Evolutionary conservation across 2,329 filamentous ascomycete genomes (phyloP), one percentile per base, ranked within the genome.

Genomic region (Coleophoma crateriformis): DNA sequence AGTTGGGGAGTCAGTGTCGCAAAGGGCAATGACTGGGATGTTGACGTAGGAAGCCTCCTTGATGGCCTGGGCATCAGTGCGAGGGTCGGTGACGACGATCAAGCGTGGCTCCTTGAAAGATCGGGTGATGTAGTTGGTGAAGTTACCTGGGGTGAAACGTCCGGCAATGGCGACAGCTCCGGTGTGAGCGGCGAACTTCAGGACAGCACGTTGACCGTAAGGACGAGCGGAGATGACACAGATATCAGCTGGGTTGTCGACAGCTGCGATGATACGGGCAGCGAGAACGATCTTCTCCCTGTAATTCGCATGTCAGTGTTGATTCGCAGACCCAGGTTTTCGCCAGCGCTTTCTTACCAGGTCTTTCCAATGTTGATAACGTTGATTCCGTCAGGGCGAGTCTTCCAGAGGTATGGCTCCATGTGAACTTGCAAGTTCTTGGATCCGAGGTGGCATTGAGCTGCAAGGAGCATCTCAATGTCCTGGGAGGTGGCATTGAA

Each of bases 71-170:
- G 94, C 90, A 70, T 99, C 94, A 81, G 95, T 99, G 78, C 95
- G 92, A 68, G 94, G 94, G 76, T 99, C 94, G 78, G 94, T 99
- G 70, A 99, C 94, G 73, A 99, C 85, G 77, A 99, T 97, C 71
- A 99, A 84, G 76, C 95, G 95, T 71, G 94, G 94, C 83, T 99
- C 94, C 87, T 96, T 96, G 90, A 99, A 99, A 61, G 94, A 97
- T 71, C 94, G 92, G 76, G 95, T 99, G 87, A 99, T 99, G 88
- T 99, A 99, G 86, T 99, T 99, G 84, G 94, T 99, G 87, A 99
- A 99, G 77, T 92, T 96, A 88, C 94, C 94, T 73, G 94, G 94
- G 71, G 94, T 99, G 88, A 99, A 99, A 74, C 94, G 94, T 80
- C 94, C 94, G 69, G 94, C 95, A 70, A 99, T 99, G 75, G 94